Base-by-base conservation (phyloP, 169 alveolate genomes). In the Amoebophrya sp. region DNA sequence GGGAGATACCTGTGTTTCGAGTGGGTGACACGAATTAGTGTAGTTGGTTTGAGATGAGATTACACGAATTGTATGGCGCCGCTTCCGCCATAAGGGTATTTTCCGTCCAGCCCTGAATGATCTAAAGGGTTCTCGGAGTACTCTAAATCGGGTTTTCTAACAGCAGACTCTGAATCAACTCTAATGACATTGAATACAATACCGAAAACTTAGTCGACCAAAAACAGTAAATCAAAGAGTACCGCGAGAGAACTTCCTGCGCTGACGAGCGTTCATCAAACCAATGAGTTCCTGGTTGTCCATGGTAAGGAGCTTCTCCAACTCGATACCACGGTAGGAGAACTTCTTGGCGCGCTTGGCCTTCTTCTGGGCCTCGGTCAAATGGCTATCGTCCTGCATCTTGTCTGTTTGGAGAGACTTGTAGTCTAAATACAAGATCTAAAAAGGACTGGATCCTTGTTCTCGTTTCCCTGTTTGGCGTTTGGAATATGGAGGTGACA, bases 321-420 rank as follows among this genome's bases (percentile, higher is more conserved):
- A 95, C 93, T 98, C 99, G 41, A 97, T 96, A 89, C 99, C 99
- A 93, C 99, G 96, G 96, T 97, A 98, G 92, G 97, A 96, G 95
- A 96, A 97, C 95, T 99, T 98, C 93, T 65, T 65, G 83, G 65
- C 65, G 65, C 83, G 83, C 83, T 65, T 65, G 83, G 83, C 83
- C 83, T 65, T 65, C 83, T 65, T 65, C 83, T 65, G 83, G 83
- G 83, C 83, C 83, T 65, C 83, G 33, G 83, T 65, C 36, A 65
- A 26, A 18, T 65, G 83, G 26, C 38, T 26, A 65, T 65, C 83
- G 83, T 65, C 83, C 2, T 18, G 33, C 83, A 65, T 65, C 83
- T 65, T 65, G 83, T 65, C 38, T 47, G 65, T 6, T 18, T 47
- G 65, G 18, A 47, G 18, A 47, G 65, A n/a, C n/a, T n/a, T n/a